phyloP scores from a whole-genome alignment of 306 rosid genomes.

The Purshia tridentata region DNA sequence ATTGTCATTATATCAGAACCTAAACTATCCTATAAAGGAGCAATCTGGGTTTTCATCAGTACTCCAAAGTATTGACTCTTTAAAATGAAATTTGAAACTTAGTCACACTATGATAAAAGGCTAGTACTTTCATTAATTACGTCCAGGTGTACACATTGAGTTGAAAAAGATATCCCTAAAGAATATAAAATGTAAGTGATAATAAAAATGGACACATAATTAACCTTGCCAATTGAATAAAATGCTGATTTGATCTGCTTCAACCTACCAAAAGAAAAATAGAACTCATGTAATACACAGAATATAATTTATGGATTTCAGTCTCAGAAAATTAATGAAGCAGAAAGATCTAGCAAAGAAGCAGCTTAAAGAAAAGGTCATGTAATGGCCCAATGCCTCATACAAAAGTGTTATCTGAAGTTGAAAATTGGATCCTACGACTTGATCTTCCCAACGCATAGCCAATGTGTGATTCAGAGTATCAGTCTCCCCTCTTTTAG shows the following conservation, averaged over 20 bases:
- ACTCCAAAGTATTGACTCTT: too few relatives aligned
- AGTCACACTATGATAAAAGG: neutral
- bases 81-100: too few relatives aligned
- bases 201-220: constrained; percentile 14
- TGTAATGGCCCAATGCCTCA: too few relatives aligned
- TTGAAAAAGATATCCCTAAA: neutral
- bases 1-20: too few relatives aligned
- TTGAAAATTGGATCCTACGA: too few relatives aligned
- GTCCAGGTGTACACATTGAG: neutral
- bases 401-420: too few relatives aligned
- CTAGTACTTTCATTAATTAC: neutral
- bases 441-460: too few relatives aligned
- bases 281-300: neutral
- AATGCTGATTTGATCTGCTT: constrained; percentile 89
- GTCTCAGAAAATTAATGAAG: neutral
- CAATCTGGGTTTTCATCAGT: too few relatives aligned
- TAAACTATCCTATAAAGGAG: too few relatives aligned
- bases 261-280: constrained; percentile 46
- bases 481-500: too few relatives aligned
- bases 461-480: too few relatives aligned
- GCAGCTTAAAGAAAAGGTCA: neutral
- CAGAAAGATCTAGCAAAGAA: neutral
- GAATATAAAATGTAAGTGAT: neutral
- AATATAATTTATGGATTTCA: neutral
- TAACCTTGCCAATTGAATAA: constrained; percentile 79